phyloP scores from a whole-genome alignment of 176 grass and related monocot species.

The Bonia amplexicaulis region DNA sequence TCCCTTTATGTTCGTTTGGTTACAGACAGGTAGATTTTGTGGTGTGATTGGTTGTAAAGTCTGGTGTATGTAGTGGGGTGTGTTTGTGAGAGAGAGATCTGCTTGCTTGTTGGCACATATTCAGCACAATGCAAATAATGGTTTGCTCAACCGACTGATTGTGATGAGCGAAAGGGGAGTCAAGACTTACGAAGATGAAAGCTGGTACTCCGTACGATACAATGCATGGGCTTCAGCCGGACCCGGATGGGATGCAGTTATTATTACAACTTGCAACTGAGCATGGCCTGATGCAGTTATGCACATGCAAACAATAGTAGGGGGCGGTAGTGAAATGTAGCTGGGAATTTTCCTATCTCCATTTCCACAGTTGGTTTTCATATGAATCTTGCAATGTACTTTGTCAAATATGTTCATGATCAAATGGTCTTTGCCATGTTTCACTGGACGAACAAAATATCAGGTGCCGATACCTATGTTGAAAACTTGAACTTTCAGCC shows the following conservation, averaged over 20 bases:
- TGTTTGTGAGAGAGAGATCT: neutral
- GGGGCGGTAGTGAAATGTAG: neutral
- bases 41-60: conserved; percentile 43
- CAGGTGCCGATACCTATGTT: neutral
- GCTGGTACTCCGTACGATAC: neutral
- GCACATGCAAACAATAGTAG: neutral
- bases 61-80: neutral
- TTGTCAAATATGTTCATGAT: neutral
- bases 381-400: neutral
- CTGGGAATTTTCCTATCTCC: neutral
- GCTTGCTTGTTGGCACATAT: neutral
- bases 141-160: neutral
- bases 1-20: conserved; percentile 28
- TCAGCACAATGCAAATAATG: neutral
- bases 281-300: neutral
- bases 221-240: neutral
- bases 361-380: neutral
- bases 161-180: neutral
- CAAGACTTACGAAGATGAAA: neutral
- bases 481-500: neutral
- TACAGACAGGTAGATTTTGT: conserved; percentile 30
- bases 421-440: neutral
- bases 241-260: neutral
- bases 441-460: neutral
- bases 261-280: neutral